A percentile compares a stretch with the other conserved stretches of the same genome.
These are phyloP conservation scores for Tanacetum coccineum DNA, from an alignment of 129 eudicot genomes.

Conservation along the genomic window DNA sequence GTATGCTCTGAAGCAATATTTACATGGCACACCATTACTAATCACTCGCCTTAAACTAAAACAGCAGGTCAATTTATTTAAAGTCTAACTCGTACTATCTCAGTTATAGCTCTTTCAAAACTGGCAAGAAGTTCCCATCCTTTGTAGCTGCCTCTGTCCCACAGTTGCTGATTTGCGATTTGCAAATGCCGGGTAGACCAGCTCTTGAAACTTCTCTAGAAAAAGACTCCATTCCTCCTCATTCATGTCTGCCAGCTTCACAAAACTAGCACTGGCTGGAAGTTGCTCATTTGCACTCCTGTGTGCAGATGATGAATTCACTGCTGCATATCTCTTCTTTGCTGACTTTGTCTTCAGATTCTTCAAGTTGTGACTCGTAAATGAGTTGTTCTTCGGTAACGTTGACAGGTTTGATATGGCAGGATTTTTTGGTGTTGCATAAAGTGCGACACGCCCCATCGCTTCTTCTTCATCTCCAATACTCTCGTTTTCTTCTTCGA, in stretches of 20 bases:
- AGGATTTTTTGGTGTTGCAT: constrained; percentile 15
- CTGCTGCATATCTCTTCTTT: constrained; percentile 25
- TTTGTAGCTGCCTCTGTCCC: constrained; percentile 56
- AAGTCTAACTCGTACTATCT: constrained; percentile 15
- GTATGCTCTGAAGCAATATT: constrained; percentile 16
- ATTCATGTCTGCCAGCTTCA: constrained; percentile 60
- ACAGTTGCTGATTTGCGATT: constrained; percentile 41
- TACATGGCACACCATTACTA: constrained; percentile 20
- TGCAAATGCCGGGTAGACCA: constrained; percentile 50
- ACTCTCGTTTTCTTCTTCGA: constrained; percentile 47
- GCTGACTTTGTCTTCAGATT: constrained; percentile 36
- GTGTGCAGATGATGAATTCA: constrained; percentile 54
- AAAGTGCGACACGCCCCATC: constrained; percentile 2
- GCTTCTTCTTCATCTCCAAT: constrained; percentile 30
- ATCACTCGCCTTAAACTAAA: neutral
- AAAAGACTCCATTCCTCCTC: constrained; percentile 63
- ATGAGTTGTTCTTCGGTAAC: constrained; percentile 24
- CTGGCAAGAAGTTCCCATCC: constrained; percentile 60
- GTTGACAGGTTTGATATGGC: neutral
- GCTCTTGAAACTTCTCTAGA: constrained; percentile 63
- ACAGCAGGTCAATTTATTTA: constrained; percentile 6
- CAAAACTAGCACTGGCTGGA: constrained; percentile 58
- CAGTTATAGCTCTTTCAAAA: constrained; percentile 33
- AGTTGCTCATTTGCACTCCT: constrained; percentile 74
- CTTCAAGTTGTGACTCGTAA: constrained; percentile 26